Conservation (phyloP, 176 grass and related monocot species). For the Canna indica region DNA sequence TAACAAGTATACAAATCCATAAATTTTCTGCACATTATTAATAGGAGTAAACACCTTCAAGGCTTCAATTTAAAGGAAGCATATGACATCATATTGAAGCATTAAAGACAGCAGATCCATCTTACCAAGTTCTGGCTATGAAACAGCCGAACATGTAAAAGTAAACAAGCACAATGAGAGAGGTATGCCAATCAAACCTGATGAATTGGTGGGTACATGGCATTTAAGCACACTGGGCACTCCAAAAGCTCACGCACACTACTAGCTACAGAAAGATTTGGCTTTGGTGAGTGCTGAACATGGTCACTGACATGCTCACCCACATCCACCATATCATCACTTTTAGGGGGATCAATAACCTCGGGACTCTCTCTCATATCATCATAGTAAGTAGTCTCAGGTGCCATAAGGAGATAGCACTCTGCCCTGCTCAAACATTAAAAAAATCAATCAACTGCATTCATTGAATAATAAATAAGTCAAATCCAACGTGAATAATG, state of each 20-base stretch:
- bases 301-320: constrained; percentile 60
- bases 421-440: neutral
- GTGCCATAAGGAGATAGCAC: constrained; percentile 39
- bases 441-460: neutral
- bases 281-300: constrained; percentile 56
- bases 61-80: too few species aligned
- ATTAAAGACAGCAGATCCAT: neutral
- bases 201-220: constrained; percentile 99
- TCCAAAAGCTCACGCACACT: constrained; percentile 87
- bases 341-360: constrained; percentile 64
- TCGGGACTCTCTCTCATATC: constrained; percentile 46
- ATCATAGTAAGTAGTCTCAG: constrained; percentile 50
- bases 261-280: constrained; percentile 59
- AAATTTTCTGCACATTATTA: too few species aligned
- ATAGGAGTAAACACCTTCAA: too few species aligned
- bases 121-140: neutral
- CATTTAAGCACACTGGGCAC: constrained; percentile 86
- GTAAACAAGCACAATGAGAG: neutral
- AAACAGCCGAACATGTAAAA: neutral
- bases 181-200: constrained; percentile 40
- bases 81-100: too few species aligned
- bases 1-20: too few species aligned
- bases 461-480: neutral
- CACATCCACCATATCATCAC: constrained; percentile 51
- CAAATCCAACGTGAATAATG: neutral